Evolutionary conservation across 1,284 basidiomycete species (phyloP), one percentile per base, ranked within the genome.

Genomic region (Blastosporella zonata): DNA sequence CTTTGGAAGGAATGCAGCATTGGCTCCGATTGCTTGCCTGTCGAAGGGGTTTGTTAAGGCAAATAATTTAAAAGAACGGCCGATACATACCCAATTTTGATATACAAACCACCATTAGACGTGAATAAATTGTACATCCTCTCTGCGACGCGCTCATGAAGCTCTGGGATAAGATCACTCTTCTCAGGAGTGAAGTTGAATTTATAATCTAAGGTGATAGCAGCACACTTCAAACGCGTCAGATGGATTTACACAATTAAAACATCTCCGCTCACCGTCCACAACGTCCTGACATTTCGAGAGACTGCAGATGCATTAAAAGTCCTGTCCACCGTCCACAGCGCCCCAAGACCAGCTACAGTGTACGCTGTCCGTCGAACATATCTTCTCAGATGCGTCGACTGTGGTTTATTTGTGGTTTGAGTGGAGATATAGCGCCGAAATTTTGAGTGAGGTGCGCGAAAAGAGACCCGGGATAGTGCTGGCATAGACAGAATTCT

Each of bases 111-210:
- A 13, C 88, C 86, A 65, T 94, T 94, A 17, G 75, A 75, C 2
- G 82, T 86, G 56, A 93, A 81, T 39, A 93, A 73, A 63, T 84
- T 70, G 56, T 83, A 84, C 38, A 96, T 71, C 41, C 90, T 71
- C n/a, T 82, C 70, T 0, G 90, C 90, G 8, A 93, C 90, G 38
- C 93, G 79, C 54, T 86, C 79, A 56, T 96, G 93, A 2, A 96
- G 71, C 17, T 78, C 73, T 5, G 87, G 85, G 58, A 94, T 93
- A 43, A 76, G 68, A 15, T 87, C 79, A 54, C 75, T 72, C 68
- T 86, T 73, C 57, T 76, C 67, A 49, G 81, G 69, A 50, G 73
- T 80, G 60, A 95, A 95, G 67, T 94, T 93, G 49, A 88, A 65
- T 63, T 95, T 95, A 70, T 93, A 90, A 62, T 91, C 88, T 49